phyloP scores from a whole-genome alignment of 768 basidiomycete genomes.

The Hebeloma cylindrosporum region DNA sequence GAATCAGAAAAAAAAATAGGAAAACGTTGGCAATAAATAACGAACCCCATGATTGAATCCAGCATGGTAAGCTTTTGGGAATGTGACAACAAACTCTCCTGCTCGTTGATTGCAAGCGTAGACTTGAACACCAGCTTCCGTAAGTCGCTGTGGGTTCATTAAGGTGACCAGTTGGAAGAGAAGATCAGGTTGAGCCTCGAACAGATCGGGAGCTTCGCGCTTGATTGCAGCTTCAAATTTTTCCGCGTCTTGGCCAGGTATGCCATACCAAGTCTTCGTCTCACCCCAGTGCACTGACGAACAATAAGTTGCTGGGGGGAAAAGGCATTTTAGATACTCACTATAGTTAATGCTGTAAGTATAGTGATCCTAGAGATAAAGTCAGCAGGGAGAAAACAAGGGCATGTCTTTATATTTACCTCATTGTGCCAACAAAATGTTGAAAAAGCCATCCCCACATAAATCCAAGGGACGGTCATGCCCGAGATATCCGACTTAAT shows the following conservation, averaged over 20 bases:
- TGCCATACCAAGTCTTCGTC: constrained; percentile 99
- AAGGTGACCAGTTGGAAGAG: constrained; percentile 97
- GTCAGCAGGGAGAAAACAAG: constrained; percentile 5
- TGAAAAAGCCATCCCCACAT: constrained; percentile 98
- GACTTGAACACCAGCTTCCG: constrained; percentile 86
- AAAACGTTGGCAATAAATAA: constrained; percentile 22
- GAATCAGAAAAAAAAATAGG: constrained; percentile 20
- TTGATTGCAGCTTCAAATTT: constrained; percentile 96
- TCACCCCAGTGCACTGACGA: constrained; percentile 95
- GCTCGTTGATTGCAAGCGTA: constrained; percentile 95
- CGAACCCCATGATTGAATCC: constrained; percentile 98
- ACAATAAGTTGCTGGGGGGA: constrained; percentile 14
- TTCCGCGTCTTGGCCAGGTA: constrained; percentile 93
- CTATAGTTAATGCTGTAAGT: constrained; percentile 96
- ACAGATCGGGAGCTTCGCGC: constrained; percentile 94
- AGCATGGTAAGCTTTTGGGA: constrained; percentile 96
- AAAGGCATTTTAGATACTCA: constrained; percentile 40
- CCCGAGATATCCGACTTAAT: constrained; percentile 99
- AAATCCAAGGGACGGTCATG: constrained; percentile 99
- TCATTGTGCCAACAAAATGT: constrained; percentile 99
- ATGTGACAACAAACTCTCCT: constrained; percentile 96
- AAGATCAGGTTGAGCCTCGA: constrained; percentile 95
- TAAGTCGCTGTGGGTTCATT: constrained; percentile 90
- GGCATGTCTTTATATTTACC: constrained; percentile 39
- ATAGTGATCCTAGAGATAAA: constrained; percentile 93